Percentiles rank a stretch among this genome's conserved stretches.
Evolutionary conservation across 495 filamentous ascomycete species (phyloP).

Genomic region (Penicillium maclennaniae): DNA sequence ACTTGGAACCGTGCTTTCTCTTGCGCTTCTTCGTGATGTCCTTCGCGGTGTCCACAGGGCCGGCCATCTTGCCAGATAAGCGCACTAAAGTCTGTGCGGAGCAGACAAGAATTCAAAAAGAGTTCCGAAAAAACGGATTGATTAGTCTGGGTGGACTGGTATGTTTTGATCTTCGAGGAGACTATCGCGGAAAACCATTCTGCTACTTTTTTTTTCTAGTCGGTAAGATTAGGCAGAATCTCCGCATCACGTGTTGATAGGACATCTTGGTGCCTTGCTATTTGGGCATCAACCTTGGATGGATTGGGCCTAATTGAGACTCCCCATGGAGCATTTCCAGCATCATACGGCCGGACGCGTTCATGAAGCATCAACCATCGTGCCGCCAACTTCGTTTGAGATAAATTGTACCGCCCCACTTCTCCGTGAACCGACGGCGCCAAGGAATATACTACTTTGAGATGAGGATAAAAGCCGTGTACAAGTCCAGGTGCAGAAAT

Average conservation of each 20-base stretch:
- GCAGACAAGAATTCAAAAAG: constrained; percentile 1
- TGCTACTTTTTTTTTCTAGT: constrained; percentile 30
- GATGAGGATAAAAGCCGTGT: background rate
- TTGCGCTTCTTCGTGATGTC: constrained; percentile 65
- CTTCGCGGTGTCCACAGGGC: constrained; percentile 50
- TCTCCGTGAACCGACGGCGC: background rate
- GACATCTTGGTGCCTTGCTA: background rate
- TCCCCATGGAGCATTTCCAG: background rate
- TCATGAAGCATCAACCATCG: background rate
- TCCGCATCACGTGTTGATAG: constrained; percentile 33
- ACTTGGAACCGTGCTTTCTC: constrained; percentile 45
- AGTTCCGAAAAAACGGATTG: background rate
- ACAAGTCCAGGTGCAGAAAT: background rate
- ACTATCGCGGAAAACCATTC: constrained; percentile 24
- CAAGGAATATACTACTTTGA: background rate
- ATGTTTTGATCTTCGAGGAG: constrained; percentile 24
- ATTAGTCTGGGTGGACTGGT: constrained; percentile 3
- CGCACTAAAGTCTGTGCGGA: background rate
- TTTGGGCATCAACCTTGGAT: background rate
- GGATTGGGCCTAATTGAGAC: background rate
- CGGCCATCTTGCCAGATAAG: constrained; percentile 27
- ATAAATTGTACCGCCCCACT: background rate
- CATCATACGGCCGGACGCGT: background rate
- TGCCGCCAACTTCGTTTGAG: background rate
- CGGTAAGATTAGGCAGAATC: constrained; percentile 28